Conservation (phyloP, 2,329 filamentous ascomycete species). For the Annulohypoxylon truncatum region DNA sequence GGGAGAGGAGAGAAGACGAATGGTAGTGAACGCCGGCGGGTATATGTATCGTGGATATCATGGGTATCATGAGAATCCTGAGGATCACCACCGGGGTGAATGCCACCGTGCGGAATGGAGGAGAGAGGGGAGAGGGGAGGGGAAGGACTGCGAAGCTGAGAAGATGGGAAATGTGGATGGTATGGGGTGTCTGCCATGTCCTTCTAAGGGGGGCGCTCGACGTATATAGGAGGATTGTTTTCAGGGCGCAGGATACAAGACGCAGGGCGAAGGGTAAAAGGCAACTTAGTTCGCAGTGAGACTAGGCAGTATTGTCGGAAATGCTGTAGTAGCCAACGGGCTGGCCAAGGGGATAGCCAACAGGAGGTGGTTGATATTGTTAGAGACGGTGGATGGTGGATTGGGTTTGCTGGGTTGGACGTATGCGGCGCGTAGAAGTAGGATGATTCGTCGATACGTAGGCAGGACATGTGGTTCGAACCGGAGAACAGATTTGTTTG, state of each 20-base stretch:
- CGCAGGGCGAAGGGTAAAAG: not conserved
- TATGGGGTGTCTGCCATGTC: slow-evolving; percentile 35
- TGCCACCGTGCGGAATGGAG: slow-evolving; percentile 26
- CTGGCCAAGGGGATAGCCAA: slow-evolving; percentile 13
- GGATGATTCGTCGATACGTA: slow-evolving; percentile 30
- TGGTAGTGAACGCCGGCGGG: slow-evolving; percentile 56
- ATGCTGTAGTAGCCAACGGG: slow-evolving; percentile 23
- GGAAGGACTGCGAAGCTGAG: slow-evolving; percentile 36
- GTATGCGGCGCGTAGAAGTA: slow-evolving; percentile 12
- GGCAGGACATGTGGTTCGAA: slow-evolving; percentile 37
- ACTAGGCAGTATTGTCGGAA: slow-evolving; percentile 23
- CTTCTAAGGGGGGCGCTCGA: slow-evolving; percentile 3
- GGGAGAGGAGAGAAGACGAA: slow-evolving; percentile 62
- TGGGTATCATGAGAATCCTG: not conserved
- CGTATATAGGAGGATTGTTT: slow-evolving; percentile 29
- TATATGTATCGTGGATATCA: slow-evolving; percentile 35
- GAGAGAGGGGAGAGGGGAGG: slow-evolving; percentile 34
- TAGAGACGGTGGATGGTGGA: slow-evolving; percentile 14
- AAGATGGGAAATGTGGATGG: slow-evolving; percentile 27
- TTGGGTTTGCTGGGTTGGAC: slow-evolving; percentile 7
- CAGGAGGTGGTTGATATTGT: slow-evolving; percentile 10
- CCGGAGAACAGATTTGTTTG: slow-evolving; percentile 20
- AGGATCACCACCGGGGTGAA: not conserved
- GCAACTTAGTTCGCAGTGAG: slow-evolving; percentile 13
- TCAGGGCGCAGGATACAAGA: not conserved